phyloP scores from a whole-genome alignment of 805 yeast genomes.

The Metschnikowia bowlesiae region DNA sequence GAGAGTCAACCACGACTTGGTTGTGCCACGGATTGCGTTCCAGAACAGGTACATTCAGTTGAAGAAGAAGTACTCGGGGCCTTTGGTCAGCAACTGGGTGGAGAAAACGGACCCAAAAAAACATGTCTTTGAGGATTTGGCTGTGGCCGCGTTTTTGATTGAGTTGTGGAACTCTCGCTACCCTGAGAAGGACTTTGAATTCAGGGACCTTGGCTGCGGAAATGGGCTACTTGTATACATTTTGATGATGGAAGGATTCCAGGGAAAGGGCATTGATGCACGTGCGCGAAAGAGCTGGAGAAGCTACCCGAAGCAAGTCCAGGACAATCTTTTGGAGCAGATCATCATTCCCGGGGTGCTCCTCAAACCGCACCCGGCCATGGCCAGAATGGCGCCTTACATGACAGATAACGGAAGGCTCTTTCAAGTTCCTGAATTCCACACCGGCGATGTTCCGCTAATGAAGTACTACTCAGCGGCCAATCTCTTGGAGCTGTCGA shows the following conservation, averaged over 20 bases:
- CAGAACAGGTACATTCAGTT: slow-evolving; percentile 77
- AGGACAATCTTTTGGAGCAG: slow-evolving; percentile 59
- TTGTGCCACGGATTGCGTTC: slow-evolving; percentile 76
- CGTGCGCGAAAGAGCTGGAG: slow-evolving; percentile 85
- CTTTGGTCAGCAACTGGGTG: slow-evolving; percentile 77
- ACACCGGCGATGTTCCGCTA: slow-evolving; percentile 31
- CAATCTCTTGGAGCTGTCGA: slow-evolving; percentile 45
- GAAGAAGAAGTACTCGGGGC: slow-evolving; percentile 76
- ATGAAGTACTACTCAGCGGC: slow-evolving; percentile 54
- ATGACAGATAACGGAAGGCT: slow-evolving; percentile 57
- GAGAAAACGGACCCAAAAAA: slow-evolving; percentile 93
- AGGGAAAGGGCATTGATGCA: slow-evolving; percentile 86
- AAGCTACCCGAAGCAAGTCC: slow-evolving; percentile 63
- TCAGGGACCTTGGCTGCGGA: slow-evolving; percentile 92
- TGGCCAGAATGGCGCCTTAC: slow-evolving; percentile 49
- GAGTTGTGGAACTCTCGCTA: slow-evolving; percentile 66
- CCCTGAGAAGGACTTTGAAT: slow-evolving; percentile 53
- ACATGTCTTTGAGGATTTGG: slow-evolving; percentile 94
- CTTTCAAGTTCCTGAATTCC: slow-evolving; percentile 47
- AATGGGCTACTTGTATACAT: slow-evolving; percentile 83
- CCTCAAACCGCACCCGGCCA: slow-evolving; percentile 65
- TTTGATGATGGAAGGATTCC: slow-evolving; percentile 70
- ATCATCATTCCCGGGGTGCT: slow-evolving; percentile 76
- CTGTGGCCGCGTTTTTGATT: slow-evolving; percentile 89
- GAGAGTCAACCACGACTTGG: slow-evolving; percentile 81